phyloP scores from a whole-genome alignment of 768 basidiomycete species.

The Kwoniella dendrophila region DNA sequence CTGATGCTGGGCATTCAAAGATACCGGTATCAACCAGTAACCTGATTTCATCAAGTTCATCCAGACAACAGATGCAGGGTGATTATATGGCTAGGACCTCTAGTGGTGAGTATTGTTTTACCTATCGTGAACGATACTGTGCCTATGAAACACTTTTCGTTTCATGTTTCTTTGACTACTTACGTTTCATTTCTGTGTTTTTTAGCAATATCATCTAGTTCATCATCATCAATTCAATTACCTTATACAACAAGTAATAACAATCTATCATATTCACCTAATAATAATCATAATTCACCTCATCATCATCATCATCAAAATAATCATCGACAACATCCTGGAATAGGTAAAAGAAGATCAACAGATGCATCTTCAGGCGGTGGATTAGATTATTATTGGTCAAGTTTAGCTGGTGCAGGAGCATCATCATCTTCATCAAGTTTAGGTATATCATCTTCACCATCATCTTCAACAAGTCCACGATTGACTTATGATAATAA shows the following conservation, averaged over 20 bases:
- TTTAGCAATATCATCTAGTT: conserved; percentile 23
- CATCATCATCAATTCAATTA: conserved; percentile 21
- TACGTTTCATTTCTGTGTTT: not conserved
- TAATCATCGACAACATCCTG: conserved; percentile 13
- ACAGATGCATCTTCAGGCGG: conserved; percentile 41
- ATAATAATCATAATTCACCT: not conserved
- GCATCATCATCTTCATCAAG: conserved; percentile 43
- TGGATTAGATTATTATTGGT: conserved; percentile 47
- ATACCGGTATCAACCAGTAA: too few relatives aligned
- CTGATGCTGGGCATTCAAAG: too few relatives aligned
- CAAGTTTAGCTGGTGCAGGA: conserved; percentile 33
- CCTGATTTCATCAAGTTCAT: conserved; percentile 1
- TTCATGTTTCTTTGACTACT: not conserved
- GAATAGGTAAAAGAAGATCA: conserved; percentile 26
- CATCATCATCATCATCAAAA: too few relatives aligned
- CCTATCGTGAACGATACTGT: too few relatives aligned
- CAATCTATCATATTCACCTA: too few relatives aligned
- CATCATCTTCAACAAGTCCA: not conserved
- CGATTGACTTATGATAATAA: not conserved
- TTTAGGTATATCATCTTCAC: conserved; percentile 28
- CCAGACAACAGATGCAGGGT: conserved; percentile 4
- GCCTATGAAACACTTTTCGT: too few relatives aligned
- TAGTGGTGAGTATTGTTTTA: conserved; percentile 19
- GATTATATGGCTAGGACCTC: conserved; percentile 20
- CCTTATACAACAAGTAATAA: too few relatives aligned